phyloP scores from a whole-genome alignment of 2,329 filamentous ascomycete genomes.

The Niveomyces coronatus region DNA sequence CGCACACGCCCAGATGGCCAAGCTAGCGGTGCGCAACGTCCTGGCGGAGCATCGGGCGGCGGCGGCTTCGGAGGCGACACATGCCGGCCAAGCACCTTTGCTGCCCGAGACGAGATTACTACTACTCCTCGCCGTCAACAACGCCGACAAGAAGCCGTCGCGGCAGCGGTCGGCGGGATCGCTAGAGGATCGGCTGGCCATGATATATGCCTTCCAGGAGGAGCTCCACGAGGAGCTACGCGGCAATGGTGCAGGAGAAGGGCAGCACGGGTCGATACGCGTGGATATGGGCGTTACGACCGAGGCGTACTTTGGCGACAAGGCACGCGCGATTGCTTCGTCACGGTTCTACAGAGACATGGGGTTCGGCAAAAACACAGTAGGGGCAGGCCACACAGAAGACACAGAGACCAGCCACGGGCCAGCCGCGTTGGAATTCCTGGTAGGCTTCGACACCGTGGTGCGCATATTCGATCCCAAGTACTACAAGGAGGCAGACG shows the following conservation, averaged over 20 bases:
- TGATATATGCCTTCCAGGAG: slow-evolving; percentile 61
- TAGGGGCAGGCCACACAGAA: too few relatives aligned
- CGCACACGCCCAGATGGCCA: slow-evolving; percentile 49
- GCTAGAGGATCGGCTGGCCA: slow-evolving; percentile 55
- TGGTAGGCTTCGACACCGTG: slow-evolving; percentile 68
- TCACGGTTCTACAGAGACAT: slow-evolving; percentile 30
- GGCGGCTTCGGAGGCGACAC: slow-evolving; percentile 1
- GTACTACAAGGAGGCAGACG: slow-evolving; percentile 43
- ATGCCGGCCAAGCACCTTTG: not conserved
- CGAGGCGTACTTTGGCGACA: slow-evolving; percentile 64
- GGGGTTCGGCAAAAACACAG: not conserved
- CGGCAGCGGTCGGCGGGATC: slow-evolving; percentile 58
- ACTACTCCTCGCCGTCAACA: slow-evolving; percentile 51
- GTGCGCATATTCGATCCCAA: slow-evolving; percentile 58
- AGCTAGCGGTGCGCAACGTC: slow-evolving; percentile 30
- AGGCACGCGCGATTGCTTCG: slow-evolving; percentile 47
- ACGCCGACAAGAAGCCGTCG: slow-evolving; percentile 51
- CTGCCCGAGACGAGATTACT: slow-evolving; percentile 32
- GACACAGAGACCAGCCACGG: too few relatives aligned
- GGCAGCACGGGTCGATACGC: too few relatives aligned
- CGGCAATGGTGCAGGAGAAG: slow-evolving; percentile 3
- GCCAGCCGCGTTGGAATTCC: too few relatives aligned
- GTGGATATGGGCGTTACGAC: slow-evolving; percentile 63
- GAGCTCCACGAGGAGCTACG: slow-evolving; percentile 33
- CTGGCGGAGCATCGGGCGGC: slow-evolving; percentile 6